Evolutionary conservation across 108 stramenopile genomes (phyloP).

Genomic region (Seminavis robusta): DNA sequence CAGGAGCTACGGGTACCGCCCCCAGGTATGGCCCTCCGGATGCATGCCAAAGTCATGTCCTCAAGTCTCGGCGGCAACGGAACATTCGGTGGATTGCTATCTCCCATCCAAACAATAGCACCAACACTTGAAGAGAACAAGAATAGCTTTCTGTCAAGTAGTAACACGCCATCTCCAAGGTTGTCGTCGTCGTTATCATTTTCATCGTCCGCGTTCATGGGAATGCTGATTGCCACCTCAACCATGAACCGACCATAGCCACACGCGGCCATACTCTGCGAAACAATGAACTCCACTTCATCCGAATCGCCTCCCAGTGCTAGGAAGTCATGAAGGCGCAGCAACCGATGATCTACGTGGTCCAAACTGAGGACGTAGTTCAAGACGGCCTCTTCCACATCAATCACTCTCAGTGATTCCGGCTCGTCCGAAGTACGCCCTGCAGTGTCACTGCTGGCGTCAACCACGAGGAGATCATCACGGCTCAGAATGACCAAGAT

Average conservation of each 20-base stretch:
- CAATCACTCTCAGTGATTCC: slow-evolving; percentile 20
- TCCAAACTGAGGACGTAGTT: slow-evolving; percentile 29
- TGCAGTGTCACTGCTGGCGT: slow-evolving; percentile 13
- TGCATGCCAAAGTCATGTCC: slow-evolving; percentile 8
- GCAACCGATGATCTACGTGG: slow-evolving; percentile 18
- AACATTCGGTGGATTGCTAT: slow-evolving; percentile 5
- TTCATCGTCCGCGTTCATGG: too few relatives aligned
- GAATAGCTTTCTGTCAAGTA: slow-evolving; percentile 31
- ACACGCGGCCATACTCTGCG: slow-evolving; percentile 39
- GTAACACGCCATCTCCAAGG: slow-evolving; percentile 11
- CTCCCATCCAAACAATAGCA: slow-evolving; percentile 45
- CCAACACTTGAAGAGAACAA: slow-evolving; percentile 34
- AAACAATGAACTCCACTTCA: slow-evolving; percentile 20
- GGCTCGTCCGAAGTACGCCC: slow-evolving; percentile 15
- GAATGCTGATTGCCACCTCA: slow-evolving; percentile 32
- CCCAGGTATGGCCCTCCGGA: too few relatives aligned
- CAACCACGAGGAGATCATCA: slow-evolving; percentile 29
- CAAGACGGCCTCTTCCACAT: slow-evolving; percentile 33
- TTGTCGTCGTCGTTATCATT: slow-evolving; percentile 5
- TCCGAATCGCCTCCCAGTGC: slow-evolving; percentile 16
- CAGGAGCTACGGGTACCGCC: too few relatives aligned
- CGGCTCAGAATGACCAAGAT: slow-evolving; percentile 24
- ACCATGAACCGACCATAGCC: slow-evolving; percentile 54
- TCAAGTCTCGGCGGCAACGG: slow-evolving; percentile 3
- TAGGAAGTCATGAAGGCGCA: slow-evolving; percentile 19